These are phyloP conservation scores for Amanita pseudoporphyria DNA, from an alignment of 768 basidiomycete species.

Conservation along the genomic window DNA sequence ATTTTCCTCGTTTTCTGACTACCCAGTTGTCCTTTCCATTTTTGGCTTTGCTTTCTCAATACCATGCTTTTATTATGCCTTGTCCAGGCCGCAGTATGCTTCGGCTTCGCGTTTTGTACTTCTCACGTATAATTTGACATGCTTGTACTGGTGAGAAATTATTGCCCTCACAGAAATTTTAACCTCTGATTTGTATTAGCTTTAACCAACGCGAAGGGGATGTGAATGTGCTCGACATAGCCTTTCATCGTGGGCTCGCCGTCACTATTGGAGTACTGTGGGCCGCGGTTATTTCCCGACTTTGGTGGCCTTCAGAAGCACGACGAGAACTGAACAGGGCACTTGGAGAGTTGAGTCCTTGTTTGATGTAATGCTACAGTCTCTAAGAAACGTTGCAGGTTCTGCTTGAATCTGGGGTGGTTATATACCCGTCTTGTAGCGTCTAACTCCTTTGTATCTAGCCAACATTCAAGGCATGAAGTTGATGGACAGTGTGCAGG, in stretches of 20 bases:
- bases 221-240: conserved; percentile 57
- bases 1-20: conserved; percentile 69
- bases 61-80: conserved; percentile 89
- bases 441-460: conserved; percentile 66
- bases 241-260: conserved; percentile 65
- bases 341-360: conserved; percentile 63
- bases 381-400: conserved; percentile 33
- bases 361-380: conserved; percentile 2
- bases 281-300: conserved; percentile 80
- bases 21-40: conserved; percentile 62
- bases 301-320: conserved; percentile 97
- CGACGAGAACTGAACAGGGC: conserved; percentile 76
- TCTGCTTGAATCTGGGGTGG: conserved; percentile 91
- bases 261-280: conserved; percentile 84
- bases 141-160: conserved; percentile 46
- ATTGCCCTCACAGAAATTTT: background rate
- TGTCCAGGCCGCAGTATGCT: conserved; percentile 68
- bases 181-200: conserved; percentile 26
- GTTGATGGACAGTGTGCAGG: conserved; percentile 14
- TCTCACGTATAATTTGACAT: conserved; percentile 86
- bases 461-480: conserved; percentile 15
- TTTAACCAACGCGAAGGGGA: conserved; percentile 69
- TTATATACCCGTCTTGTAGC: conserved; percentile 88
- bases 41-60: conserved; percentile 87
- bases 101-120: conserved; percentile 74